Evolutionary conservation across 495 filamentous ascomycete genomes (phyloP), one percentile per base, ranked within the genome.

Genomic region (Tetracladium marchalianum): DNA sequence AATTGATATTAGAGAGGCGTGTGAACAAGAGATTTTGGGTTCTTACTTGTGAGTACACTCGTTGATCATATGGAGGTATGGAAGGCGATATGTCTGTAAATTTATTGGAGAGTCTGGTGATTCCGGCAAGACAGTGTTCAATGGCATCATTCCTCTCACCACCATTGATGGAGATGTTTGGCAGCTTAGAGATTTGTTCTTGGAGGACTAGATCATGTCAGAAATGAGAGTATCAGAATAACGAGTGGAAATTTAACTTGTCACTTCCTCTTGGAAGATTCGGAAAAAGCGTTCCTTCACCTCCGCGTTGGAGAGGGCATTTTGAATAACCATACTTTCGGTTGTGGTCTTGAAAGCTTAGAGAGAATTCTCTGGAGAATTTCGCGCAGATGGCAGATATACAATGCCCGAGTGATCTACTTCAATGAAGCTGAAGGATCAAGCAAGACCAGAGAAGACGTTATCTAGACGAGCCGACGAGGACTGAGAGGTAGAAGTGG

Each of bases 241-340:
- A 37, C 37, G 13, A 24, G 16, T 35, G 33, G 39, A 43, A n/a
- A 54, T 13, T 62, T 50, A 70, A 87, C 85, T 72, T 11, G 76
- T 78, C 50, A 82, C 79, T 61, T 81, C 76, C 61, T 78, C 72
- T 48, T 84, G 82, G 52, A 90, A 92, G 59, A 84, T 80, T 50
- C 78, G 78, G 60, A 87, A 86, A 69, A 93, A 90, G 8, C 73
- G 72, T 54, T 85, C 81, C 42, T 87, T 89, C 38, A 80, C 59
- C 22, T 27, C 22, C 22, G 22, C 7, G 7, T 7, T 27, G 22
- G 22, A 3, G 22, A 7, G 22, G 22, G 22, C 7, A 7, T 27
- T n/a, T 27, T 27, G 22, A 27, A 27, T 27, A 27, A 27, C 22
- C 22, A 27, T 27, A 7, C 7, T 27, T 27, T 27, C 22, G 22